A percentile compares a stretch with the other conserved stretches of the same genome.
These are phyloP conservation scores for Pestalotiopsis sp. DNA, from an alignment of 2,329 filamentous ascomycete genomes.

Conservation along the genomic window DNA sequence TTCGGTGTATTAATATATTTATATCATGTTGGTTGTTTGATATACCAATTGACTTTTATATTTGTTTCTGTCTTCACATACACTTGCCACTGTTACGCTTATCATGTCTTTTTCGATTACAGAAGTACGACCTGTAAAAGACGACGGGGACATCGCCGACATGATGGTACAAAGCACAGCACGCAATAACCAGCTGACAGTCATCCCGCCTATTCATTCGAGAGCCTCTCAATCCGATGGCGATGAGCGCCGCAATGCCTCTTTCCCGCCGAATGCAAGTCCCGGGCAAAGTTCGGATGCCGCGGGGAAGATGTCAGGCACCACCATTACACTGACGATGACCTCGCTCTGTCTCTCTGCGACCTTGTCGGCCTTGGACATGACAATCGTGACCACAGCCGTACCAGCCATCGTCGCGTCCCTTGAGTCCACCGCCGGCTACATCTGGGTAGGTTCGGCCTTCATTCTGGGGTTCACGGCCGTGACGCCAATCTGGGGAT, in stretches of 20 bases:
- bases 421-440: conserved; percentile 65
- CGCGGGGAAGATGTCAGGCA: background rate
- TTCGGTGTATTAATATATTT: background rate
- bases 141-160: background rate
- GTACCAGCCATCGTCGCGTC: conserved; percentile 62
- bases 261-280: background rate
- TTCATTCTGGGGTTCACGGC: conserved; percentile 73
- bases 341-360: conserved; percentile 41
- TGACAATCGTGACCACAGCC: conserved; percentile 63
- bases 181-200: background rate
- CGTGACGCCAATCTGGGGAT: conserved; percentile 71
- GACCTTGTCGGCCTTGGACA: conserved; percentile 50
- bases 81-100: background rate
- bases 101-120: background rate
- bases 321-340: conserved; percentile 33
- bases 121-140: background rate
- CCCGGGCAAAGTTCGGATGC: background rate
- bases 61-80: background rate
- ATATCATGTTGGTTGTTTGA: background rate
- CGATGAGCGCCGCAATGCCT: background rate
- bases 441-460: conserved; percentile 77
- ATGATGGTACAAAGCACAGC: background rate
- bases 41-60: background rate
- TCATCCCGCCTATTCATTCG: background rate
- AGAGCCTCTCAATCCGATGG: background rate